Base-by-base conservation (phyloP, 2,329 filamentous ascomycete genomes). In the Malbranchea cinnamomea region DNA sequence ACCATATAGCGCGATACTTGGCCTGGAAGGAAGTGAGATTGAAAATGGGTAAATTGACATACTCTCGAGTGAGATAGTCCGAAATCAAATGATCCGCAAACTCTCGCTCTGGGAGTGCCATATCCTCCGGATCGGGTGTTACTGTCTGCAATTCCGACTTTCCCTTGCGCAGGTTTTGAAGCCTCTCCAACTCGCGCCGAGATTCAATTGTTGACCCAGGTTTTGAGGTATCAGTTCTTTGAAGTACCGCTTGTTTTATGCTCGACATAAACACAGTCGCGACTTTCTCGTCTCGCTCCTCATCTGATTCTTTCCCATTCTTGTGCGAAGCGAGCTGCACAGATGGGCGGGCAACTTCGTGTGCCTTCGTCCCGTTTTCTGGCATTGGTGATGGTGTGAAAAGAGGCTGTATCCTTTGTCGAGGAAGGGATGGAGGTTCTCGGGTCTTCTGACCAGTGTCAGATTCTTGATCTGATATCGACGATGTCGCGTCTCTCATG, bases 21-120 rank as follows among this genome's bases (percentile, higher is more conserved):
- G 37, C 18, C 12, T 35, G 32, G 14, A 46, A 46, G 2, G 32
- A 26, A 4, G 28, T 4, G 11, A 43, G 34, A 18, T 44, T 34
- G 17, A 48, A 38, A 6, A 48, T 39, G 2, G 45, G 45, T 13
- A 46, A 23, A 23, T 43, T 42, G n/a, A 43, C 43, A 32, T 42
- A 45, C 33, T 48, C 44, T 11, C 37, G 40, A 6, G 34, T 37
- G 14, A 48, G 26, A 16, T 48, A 48, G 3, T 26, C 29, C 3
- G 33, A 30, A 7, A 48, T 20, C 8, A 42, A 30, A 16, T 20
- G 31, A 27, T 47, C 43, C 7, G 37, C 33, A 20, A 36, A 12
- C 6, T 37, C 27, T 5, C 37, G 41, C 11, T 37, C 23, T 11
- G 43, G 32, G 22, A 38, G 32, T 13, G 22, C 17, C 5, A 27